A percentile compares a stretch with the other conserved stretches of the same genome.
Evolutionary conservation across 768 basidiomycete genomes (phyloP).

Genomic region (Porphyrellus cyaneotinctus): DNA sequence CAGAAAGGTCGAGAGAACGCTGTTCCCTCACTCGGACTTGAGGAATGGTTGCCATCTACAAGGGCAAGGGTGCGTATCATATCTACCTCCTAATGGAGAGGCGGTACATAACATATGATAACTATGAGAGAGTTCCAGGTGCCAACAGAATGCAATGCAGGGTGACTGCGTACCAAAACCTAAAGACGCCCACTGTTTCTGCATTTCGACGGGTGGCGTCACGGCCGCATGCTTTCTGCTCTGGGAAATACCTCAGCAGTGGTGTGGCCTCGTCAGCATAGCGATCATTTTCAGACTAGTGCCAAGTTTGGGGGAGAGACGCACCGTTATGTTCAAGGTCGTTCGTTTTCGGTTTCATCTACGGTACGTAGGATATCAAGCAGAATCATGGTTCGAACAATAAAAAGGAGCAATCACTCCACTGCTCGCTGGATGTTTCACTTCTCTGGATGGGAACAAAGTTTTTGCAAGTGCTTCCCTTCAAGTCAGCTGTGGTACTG

Average conservation of each 20-base stretch:
- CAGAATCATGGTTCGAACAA: not conserved
- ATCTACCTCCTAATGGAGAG: conserved; percentile 4
- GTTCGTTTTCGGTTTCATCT: not conserved
- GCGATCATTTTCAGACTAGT: conserved; percentile 10
- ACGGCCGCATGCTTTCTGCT: conserved; percentile 38
- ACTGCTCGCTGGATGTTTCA: not conserved
- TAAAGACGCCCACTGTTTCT: conserved; percentile 10
- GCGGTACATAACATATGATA: conserved; percentile 4
- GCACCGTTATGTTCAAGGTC: not conserved
- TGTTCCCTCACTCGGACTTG: conserved; percentile 33
- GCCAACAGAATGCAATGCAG: conserved; percentile 10
- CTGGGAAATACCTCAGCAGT: conserved; percentile 26
- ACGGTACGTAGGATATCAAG: not conserved
- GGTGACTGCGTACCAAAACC: conserved; percentile 10
- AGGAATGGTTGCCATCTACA: conserved; percentile 16
- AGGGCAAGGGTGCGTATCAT: conserved; percentile 8
- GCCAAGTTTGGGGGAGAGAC: not conserved
- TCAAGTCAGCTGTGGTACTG: not conserved
- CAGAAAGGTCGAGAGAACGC: conserved; percentile 27
- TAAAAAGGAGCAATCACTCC: conserved; percentile 2
- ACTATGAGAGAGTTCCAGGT: conserved; percentile 12
- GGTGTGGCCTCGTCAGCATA: conserved; percentile 23
- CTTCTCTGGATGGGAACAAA: not conserved
- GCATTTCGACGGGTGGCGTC: conserved; percentile 13
- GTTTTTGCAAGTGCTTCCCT: not conserved